These are phyloP conservation scores for Colletotrichum tofieldiae DNA, from an alignment of 2,329 filamentous ascomycete species.

Conservation along the genomic window DNA sequence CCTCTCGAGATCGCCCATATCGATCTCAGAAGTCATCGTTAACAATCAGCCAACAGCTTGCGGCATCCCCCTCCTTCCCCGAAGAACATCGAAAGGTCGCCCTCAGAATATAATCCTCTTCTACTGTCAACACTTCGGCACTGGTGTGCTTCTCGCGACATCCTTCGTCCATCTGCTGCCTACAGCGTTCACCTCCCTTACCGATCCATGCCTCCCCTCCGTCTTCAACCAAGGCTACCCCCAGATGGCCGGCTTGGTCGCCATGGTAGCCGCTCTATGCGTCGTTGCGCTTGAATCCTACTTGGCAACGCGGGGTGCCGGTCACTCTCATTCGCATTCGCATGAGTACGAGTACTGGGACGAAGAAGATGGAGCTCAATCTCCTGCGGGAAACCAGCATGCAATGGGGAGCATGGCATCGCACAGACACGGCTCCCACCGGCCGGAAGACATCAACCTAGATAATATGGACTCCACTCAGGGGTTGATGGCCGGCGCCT, in stretches of 20 bases:
- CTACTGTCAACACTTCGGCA: constrained; percentile 82
- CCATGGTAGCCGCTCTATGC: constrained; percentile 85
- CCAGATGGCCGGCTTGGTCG: constrained; percentile 85
- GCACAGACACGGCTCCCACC: constrained; percentile 55
- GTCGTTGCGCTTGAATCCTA: constrained; percentile 93
- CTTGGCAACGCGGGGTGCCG: constrained; percentile 80
- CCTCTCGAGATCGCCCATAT: background rate
- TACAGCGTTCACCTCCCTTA: constrained; percentile 77
- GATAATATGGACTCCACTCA: constrained; percentile 67
- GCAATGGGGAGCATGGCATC: constrained; percentile 53
- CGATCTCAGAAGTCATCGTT: background rate
- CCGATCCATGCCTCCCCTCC: constrained; percentile 80
- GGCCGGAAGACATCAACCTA: constrained; percentile 66
- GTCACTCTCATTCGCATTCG: constrained; percentile 68
- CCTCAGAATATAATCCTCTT: constrained; percentile 75
- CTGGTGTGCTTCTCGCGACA: constrained; percentile 88
- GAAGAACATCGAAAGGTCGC: constrained; percentile 69
- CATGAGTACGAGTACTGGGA: constrained; percentile 67
- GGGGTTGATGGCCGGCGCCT: constrained; percentile 72
- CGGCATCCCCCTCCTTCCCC: constrained; percentile 77
- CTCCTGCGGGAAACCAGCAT: constrained; percentile 39
- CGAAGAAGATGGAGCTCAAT: constrained; percentile 56
- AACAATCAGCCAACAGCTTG: constrained; percentile 63
- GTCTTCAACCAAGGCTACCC: constrained; percentile 87
- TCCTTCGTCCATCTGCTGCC: constrained; percentile 85